Conservation (phyloP, 441 rosid genomes). For the Adansonia madagascariensis region DNA sequence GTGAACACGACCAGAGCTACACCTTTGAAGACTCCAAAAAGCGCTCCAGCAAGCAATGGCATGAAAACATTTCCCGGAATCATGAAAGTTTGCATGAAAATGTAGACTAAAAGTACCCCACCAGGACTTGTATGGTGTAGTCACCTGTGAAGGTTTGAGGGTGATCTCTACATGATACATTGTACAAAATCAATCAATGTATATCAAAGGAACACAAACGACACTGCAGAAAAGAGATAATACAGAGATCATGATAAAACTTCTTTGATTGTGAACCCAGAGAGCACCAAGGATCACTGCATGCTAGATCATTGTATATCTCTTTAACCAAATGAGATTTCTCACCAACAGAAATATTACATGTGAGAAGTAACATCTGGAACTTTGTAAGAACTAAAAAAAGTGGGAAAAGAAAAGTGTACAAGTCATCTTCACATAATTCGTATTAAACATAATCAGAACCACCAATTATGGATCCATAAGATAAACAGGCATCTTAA, state of each 20-base stretch:
- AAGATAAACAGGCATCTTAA: neutral
- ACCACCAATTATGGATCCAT: neutral
- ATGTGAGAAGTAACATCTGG: neutral
- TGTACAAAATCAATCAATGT: neutral
- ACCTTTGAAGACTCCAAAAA: constrained; percentile 79
- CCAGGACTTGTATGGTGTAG: constrained; percentile 78
- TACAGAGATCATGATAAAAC: neutral
- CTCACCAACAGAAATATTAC: neutral
- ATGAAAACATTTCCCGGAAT: constrained; percentile 90
- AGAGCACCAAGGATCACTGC: neutral
- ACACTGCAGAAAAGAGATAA: constrained; percentile 3
- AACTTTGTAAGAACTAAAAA: neutral
- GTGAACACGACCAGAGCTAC: constrained; percentile 79
- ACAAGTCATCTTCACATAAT: neutral
- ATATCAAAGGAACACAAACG: neutral
- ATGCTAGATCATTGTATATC: neutral
- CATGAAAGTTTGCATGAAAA: constrained; percentile 95
- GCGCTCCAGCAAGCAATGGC: constrained; percentile 90
- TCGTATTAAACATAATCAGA: neutral
- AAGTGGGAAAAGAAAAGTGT: neutral
- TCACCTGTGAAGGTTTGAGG: constrained; percentile 87
- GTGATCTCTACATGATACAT: constrained; percentile 58
- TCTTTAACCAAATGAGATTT: neutral
- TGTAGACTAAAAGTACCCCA: constrained; percentile 77
- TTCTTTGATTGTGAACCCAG: neutral